Evolutionary conservation across 768 basidiomycete genomes (phyloP), one percentile per base, ranked within the genome.

Genomic region (Cantharellus anzutake): DNA sequence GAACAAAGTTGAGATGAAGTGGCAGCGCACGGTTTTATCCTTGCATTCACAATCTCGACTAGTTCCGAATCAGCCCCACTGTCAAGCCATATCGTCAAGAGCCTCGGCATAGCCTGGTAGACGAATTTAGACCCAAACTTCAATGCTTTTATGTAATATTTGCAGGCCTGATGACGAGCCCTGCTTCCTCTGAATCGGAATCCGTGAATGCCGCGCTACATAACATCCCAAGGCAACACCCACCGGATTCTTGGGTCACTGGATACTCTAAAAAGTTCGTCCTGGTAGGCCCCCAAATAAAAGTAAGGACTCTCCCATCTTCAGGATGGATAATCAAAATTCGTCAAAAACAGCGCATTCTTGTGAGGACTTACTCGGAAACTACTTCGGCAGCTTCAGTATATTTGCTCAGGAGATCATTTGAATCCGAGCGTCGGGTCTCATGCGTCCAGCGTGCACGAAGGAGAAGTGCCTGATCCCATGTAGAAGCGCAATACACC

Each of bases 1-100:
- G 20, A 29, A 29, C 20, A 29, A 29, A 29, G 20, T 29, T 29
- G 20, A 29, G 20, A 29, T 29, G 20, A 29, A 29, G 20, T 29
- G 20, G 20, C 20, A 29, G 20, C 20, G 20, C 20, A 29, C 20
- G 20, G 20, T 29, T 60, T 3, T 37, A 38, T 5, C 35, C n/a
- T 39, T 48, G 20, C 3, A 44, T 39, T 35, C 41, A 41, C n/a
- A 39, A 51, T 40, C 37, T 62, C 11, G 37, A 67, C 56, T 5
- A 69, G 42, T 1, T 57, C 63, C 4, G 65, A 62, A n/a, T 77
- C 72, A 58, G 91, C 91, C n/a, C 84, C 91, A 61, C 87, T 69
- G 68, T 96, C 92, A 56, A 98, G 72, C 92, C 93, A 99, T 39
- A 99, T 79, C 0, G 92, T 98, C 4, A 99, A 76, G 63, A 97